phyloP scores from a whole-genome alignment of 208 protist genomes.

The Trichomonas tenax region DNA sequence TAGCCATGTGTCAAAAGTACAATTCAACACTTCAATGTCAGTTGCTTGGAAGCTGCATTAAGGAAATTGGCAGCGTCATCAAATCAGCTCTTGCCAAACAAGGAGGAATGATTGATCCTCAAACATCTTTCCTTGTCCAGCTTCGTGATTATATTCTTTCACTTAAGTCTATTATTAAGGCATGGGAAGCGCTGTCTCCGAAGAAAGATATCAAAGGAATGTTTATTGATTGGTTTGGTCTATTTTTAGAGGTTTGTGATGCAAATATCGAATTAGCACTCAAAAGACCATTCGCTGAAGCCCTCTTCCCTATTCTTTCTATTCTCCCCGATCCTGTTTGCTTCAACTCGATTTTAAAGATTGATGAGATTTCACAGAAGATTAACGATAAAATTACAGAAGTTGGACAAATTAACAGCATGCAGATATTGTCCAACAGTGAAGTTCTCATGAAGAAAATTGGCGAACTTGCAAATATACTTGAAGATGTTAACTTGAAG shows the following conservation, averaged over 20 bases:
- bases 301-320: neutral
- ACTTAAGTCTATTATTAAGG: too few species aligned
- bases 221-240: neutral
- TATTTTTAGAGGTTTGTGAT: neutral
- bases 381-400: neutral
- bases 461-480: neutral
- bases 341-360: neutral
- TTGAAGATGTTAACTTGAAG: neutral
- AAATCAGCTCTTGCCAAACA: too few species aligned
- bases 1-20: too few species aligned
- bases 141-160: too few species aligned
- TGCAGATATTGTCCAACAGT: neutral
- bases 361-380: neutral
- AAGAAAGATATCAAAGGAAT: neutral
- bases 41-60: too few species aligned
- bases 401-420: neutral
- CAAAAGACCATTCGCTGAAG: neutral
- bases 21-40: too few species aligned
- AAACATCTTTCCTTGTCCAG: too few species aligned
- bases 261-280: neutral
- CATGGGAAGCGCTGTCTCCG: too few species aligned
- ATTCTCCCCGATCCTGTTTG: neutral
- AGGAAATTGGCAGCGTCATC: too few species aligned
- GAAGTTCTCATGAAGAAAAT: neutral
- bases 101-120: too few species aligned